Conservation (phyloP, 176 grass and related monocot species). For the Musa acuminata region DNA sequence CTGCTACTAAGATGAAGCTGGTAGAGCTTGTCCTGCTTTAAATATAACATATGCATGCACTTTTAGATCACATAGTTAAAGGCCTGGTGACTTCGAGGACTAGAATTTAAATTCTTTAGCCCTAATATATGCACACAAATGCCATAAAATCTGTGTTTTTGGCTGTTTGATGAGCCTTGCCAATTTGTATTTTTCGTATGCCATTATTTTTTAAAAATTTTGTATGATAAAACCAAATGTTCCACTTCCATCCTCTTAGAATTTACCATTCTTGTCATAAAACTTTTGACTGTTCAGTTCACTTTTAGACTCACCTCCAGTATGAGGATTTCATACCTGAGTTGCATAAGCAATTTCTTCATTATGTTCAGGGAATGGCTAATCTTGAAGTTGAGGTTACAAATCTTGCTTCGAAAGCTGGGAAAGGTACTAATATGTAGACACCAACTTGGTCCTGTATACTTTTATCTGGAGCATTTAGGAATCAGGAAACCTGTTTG, state of each 20-base stretch:
- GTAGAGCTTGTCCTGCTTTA: too few relatives aligned
- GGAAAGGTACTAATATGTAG: slow-evolving; percentile 57
- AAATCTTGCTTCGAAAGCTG: slow-evolving; percentile 84
- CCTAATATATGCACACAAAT: too few relatives aligned
- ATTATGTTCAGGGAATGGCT: slow-evolving; percentile 62
- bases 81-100: too few relatives aligned
- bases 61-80: too few relatives aligned
- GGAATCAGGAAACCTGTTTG: not conserved
- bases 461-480: slow-evolving; percentile 3
- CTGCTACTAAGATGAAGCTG: too few relatives aligned
- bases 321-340: slow-evolving; percentile 1
- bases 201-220: not conserved
- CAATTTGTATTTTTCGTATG: not conserved
- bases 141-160: not conserved
- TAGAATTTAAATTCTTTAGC: too few relatives aligned
- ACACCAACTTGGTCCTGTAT: not conserved
- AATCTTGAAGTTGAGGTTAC: slow-evolving; percentile 97
- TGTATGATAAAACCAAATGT: not conserved
- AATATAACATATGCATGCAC: too few relatives aligned
- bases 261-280: not conserved
- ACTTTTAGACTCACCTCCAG: not conserved
- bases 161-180: not conserved
- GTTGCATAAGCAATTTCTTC: not conserved
- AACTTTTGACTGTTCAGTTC: not conserved
- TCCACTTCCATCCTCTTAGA: not conserved